phyloP scores from a whole-genome alignment of 345 rosid genomes.

The Citrus hindsii region DNA sequence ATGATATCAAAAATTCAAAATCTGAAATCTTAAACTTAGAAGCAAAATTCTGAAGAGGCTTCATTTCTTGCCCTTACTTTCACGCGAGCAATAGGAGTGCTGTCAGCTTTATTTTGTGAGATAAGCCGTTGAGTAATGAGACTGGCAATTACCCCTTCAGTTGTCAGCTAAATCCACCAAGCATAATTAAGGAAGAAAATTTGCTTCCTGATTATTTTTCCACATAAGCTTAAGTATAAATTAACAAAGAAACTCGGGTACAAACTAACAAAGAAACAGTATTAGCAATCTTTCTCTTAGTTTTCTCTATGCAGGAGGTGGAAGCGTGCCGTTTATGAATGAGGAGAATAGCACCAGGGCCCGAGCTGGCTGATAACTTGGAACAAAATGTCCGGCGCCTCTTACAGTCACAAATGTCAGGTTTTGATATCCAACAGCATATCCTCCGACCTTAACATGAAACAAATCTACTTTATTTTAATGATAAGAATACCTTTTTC shows the following conservation, averaged over 20 bases:
- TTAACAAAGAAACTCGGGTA: background rate
- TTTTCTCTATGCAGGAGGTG: slow-evolving; percentile 19
- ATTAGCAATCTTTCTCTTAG: background rate
- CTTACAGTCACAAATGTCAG: slow-evolving; percentile 21
- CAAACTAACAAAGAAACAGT: background rate
- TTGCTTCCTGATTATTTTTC: background rate
- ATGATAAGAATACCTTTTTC: background rate
- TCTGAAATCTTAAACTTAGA: background rate
- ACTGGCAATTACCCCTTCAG: background rate
- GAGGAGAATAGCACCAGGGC: slow-evolving; percentile 17
- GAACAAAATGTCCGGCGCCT: slow-evolving; percentile 26
- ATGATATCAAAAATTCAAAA: background rate
- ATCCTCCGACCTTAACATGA: slow-evolving; percentile 14
- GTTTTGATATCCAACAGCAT: slow-evolving; percentile 18
- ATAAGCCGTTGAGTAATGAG: background rate
- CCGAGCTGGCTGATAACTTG: slow-evolving; percentile 22
- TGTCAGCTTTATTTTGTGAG: background rate
- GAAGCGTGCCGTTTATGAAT: slow-evolving; percentile 16
- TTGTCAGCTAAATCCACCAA: background rate
- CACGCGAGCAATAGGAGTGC: background rate
- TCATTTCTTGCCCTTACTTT: background rate
- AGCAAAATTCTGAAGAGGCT: background rate
- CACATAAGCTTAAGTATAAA: background rate
- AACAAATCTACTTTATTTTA: background rate
- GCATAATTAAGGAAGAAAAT: background rate